Conservation (phyloP, 306 rosid genomes). For the Crataegus laevigata region DNA sequence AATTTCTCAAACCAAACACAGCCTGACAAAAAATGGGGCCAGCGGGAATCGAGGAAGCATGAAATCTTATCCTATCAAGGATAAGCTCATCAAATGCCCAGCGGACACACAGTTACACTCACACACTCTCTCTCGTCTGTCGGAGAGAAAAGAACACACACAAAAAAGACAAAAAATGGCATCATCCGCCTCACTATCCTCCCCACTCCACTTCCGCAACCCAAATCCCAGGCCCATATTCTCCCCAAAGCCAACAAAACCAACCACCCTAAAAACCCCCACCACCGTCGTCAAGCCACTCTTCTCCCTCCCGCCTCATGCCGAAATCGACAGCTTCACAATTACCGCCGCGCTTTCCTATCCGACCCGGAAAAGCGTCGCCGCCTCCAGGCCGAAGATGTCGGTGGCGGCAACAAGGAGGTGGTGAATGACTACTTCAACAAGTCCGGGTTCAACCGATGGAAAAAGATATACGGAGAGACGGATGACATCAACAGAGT, state of each 20-base stretch:
- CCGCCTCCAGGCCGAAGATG: slow-evolving; percentile 70
- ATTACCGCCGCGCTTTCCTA: slow-evolving; percentile 66
- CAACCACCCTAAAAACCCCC: slow-evolving; percentile 21
- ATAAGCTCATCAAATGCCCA: slow-evolving; percentile 11
- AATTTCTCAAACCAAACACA: background rate
- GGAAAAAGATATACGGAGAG: slow-evolving; percentile 93
- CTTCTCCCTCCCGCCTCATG: slow-evolving; percentile 53
- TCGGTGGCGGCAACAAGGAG: slow-evolving; percentile 92
- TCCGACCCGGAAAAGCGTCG: slow-evolving; percentile 82
- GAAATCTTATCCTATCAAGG: slow-evolving; percentile 39
- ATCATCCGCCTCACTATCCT: slow-evolving; percentile 32
- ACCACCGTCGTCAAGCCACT: slow-evolving; percentile 26
- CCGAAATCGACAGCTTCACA: slow-evolving; percentile 60
- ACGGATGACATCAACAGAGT: slow-evolving; percentile 85
- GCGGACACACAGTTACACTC: background rate
- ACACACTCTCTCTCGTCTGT: background rate
- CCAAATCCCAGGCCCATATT: slow-evolving; percentile 15
- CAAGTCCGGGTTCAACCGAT: slow-evolving; percentile 81
- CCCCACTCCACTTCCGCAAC: slow-evolving; percentile 21
- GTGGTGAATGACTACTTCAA: slow-evolving; percentile 92
- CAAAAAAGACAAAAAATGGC: slow-evolving; percentile 25
- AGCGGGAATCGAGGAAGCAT: slow-evolving; percentile 21
- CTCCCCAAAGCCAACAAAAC: slow-evolving; percentile 22
- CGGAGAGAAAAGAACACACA: background rate
- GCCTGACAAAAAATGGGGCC: slow-evolving; percentile 13